Conservation (phyloP, 192 early-diverging fungal genomes). For the Neocallimastix lanati region DNA sequence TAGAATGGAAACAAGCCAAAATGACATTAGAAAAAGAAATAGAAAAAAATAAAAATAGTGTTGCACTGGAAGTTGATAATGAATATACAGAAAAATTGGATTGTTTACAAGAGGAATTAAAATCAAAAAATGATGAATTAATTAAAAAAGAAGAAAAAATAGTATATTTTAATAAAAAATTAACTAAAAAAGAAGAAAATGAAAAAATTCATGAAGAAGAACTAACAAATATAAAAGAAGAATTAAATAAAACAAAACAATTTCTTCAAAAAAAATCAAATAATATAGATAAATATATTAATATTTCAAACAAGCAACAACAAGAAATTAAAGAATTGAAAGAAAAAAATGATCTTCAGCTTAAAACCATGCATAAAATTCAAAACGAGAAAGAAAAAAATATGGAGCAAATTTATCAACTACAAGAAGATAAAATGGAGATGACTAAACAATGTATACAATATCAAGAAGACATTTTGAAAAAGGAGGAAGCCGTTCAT, state of each 20-base stretch:
- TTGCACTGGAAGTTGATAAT: background rate
- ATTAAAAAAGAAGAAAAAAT: background rate
- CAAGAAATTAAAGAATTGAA: background rate
- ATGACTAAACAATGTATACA: background rate
- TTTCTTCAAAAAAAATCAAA: background rate
- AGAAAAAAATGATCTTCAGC: background rate
- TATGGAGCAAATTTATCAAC: background rate
- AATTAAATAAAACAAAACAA: background rate
- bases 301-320: background rate
- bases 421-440: background rate
- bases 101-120: background rate
- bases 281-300: background rate
- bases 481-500: background rate
- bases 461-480: background rate
- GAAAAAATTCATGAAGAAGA: background rate
- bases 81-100: background rate
- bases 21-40: background rate
- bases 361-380: background rate
- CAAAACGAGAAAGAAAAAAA: background rate
- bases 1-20: background rate
- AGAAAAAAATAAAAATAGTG: background rate
- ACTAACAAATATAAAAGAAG: background rate
- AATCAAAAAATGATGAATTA: background rate
- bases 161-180: background rate
- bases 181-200: background rate